Evolutionary conservation across 164 flowering plant genomes (phyloP).

Genomic region (Vitis riparia): DNA sequence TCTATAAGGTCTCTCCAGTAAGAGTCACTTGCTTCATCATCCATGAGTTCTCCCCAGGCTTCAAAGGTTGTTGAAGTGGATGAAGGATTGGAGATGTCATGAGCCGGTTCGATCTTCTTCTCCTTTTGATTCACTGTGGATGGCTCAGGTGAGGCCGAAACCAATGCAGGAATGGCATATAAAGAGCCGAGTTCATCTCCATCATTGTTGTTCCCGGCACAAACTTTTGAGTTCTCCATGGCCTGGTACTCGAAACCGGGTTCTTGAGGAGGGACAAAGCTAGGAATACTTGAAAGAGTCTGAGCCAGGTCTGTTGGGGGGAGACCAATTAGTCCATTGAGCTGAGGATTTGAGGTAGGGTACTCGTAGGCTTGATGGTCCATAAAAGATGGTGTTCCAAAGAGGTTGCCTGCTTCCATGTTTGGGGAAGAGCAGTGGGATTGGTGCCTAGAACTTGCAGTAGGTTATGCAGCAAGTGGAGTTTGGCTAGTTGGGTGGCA

Average conservation of each 20-base stretch:
- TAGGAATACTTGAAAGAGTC: constrained; percentile 1
- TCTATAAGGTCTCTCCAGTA: constrained; percentile 30
- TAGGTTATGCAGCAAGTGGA: constrained; percentile 24
- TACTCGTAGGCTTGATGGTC: constrained; percentile 5
- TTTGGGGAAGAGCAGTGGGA: not conserved
- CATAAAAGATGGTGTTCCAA: not conserved
- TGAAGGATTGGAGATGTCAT: constrained; percentile 22
- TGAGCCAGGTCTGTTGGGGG: not conserved
- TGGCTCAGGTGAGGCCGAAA: constrained; percentile 19
- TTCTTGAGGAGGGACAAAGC: constrained; percentile 1
- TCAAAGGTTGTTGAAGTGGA: constrained; percentile 26
- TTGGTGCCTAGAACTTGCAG: constrained; percentile 15
- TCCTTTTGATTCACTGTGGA: not conserved
- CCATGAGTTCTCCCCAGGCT: constrained; percentile 21
- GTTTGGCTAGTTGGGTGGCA: constrained; percentile 29
- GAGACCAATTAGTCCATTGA: constrained; percentile 1
- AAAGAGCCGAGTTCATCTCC: constrained; percentile 4
- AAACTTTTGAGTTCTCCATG: not conserved
- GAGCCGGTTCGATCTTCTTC: not conserved
- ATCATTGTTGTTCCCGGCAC: not conserved
- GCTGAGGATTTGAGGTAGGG: constrained; percentile 4
- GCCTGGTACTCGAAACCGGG: not conserved
- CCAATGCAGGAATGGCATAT: constrained; percentile 14
- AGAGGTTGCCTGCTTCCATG: constrained; percentile 2
- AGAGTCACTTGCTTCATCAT: constrained; percentile 21